phyloP scores from a whole-genome alignment of 495 filamentous ascomycete species.

The Copromyces sp. region DNA sequence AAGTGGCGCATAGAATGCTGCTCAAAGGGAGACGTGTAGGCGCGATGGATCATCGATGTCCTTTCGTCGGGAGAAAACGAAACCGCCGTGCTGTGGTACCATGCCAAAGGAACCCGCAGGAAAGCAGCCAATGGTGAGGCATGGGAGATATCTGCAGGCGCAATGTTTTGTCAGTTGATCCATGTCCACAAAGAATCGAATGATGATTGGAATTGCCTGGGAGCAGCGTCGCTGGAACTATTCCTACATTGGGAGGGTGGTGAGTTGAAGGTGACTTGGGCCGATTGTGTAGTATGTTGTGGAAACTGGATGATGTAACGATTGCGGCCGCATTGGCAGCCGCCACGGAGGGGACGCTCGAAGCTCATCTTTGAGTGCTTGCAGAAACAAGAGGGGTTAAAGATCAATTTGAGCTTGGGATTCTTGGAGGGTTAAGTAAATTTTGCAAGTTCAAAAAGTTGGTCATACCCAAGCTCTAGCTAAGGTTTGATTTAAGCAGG shows the following conservation, averaged over 20 bases:
- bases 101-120: slow-evolving; percentile 68
- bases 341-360: slow-evolving; percentile 51
- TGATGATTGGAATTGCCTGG: neutral
- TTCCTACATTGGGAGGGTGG: slow-evolving; percentile 53
- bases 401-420: neutral
- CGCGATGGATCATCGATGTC: slow-evolving; percentile 56
- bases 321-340: slow-evolving; percentile 80
- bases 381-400: neutral
- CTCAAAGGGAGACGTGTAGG: slow-evolving; percentile 52
- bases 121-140: slow-evolving; percentile 58
- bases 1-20: slow-evolving; percentile 60
- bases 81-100: slow-evolving; percentile 60
- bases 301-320: slow-evolving; percentile 67
- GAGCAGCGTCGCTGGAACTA: slow-evolving; percentile 5
- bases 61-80: slow-evolving; percentile 74
- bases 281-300: slow-evolving; percentile 32
- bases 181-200: neutral
- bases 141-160: slow-evolving; percentile 47
- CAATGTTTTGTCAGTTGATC: slow-evolving; percentile 1
- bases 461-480: neutral
- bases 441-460: neutral
- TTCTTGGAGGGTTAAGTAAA: neutral
- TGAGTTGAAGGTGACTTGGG: slow-evolving; percentile 62
- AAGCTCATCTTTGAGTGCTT: slow-evolving; percentile 29
- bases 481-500: neutral